phyloP scores from a whole-genome alignment of 1,284 basidiomycete genomes.

The Cryptococcus hybrid region DNA sequence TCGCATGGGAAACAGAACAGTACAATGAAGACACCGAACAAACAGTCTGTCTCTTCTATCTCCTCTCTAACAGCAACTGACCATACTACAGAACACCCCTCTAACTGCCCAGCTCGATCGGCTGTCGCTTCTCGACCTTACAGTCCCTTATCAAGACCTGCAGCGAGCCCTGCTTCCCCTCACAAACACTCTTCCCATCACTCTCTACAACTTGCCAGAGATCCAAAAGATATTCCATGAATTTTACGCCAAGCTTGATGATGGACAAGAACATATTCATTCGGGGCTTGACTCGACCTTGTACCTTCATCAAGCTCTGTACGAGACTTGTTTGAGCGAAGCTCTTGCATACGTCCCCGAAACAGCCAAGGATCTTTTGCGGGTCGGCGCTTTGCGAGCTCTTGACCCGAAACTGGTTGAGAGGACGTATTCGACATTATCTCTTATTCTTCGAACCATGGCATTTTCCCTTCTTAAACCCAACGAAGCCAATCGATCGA shows the following conservation, averaged over 20 bases:
- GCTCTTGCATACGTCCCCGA: slow-evolving; percentile 27
- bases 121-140: slow-evolving; percentile 62
- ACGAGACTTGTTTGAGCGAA: slow-evolving; percentile 53
- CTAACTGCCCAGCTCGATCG: slow-evolving; percentile 46
- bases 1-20: slow-evolving; percentile 46
- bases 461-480: slow-evolving; percentile 34
- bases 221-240: slow-evolving; percentile 50
- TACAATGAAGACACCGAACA: slow-evolving; percentile 39
- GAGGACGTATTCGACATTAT: slow-evolving; percentile 46
- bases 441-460: slow-evolving; percentile 40
- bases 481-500: slow-evolving; percentile 13
- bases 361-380: slow-evolving; percentile 28
- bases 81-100: slow-evolving; percentile 35
- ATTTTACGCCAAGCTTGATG: slow-evolving; percentile 54
- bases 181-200: slow-evolving; percentile 72
- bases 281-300: slow-evolving; percentile 46
- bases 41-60: slow-evolving; percentile 17
- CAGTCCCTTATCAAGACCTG: slow-evolving; percentile 70
- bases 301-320: slow-evolving; percentile 42
- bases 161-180: slow-evolving; percentile 61
- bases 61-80: neutral
- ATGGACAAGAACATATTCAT: slow-evolving; percentile 33
- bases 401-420: slow-evolving; percentile 47
- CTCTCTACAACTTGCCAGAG: slow-evolving; percentile 73
- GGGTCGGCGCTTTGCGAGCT: slow-evolving; percentile 36